Conservation (phyloP, 2,329 filamentous ascomycete genomes). For the Aspergillus bombycis region DNA sequence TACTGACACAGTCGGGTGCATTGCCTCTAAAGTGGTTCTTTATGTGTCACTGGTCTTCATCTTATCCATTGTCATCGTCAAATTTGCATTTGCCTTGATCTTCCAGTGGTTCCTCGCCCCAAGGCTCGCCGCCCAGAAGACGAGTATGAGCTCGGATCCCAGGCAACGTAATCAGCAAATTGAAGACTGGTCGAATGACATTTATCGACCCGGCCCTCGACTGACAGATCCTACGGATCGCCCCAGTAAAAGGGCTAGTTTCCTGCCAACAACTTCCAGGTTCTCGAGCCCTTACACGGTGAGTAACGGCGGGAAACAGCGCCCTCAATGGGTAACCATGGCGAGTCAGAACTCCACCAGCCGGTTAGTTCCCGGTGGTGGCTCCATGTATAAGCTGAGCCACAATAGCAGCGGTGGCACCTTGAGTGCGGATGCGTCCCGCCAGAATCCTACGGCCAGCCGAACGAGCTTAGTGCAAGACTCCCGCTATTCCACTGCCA, state of each 20-base stretch:
- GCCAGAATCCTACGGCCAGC: slow-evolving; percentile 45
- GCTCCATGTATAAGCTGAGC: slow-evolving; percentile 69
- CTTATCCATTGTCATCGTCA: slow-evolving; percentile 79
- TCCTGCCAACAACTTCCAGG: slow-evolving; percentile 89
- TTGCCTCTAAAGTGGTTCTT: slow-evolving; percentile 93
- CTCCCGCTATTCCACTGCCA: slow-evolving; percentile 58
- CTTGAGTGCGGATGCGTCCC: slow-evolving; percentile 51
- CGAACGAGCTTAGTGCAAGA: slow-evolving; percentile 64
- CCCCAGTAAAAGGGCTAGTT: slow-evolving; percentile 78
- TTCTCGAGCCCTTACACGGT: slow-evolving; percentile 89
- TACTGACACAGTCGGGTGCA: slow-evolving; percentile 94
- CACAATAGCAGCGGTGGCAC: slow-evolving; percentile 61
- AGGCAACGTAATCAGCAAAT: slow-evolving; percentile 91
- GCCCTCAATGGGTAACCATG: slow-evolving; percentile 83
- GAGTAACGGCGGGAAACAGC: slow-evolving; percentile 62
- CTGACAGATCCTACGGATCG: slow-evolving; percentile 76
- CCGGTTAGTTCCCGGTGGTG: slow-evolving; percentile 62
- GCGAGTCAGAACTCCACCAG: slow-evolving; percentile 81
- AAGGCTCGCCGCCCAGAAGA: slow-evolving; percentile 81
- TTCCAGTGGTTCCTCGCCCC: slow-evolving; percentile 97
- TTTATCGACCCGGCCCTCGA: slow-evolving; percentile 86
- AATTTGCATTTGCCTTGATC: slow-evolving; percentile 84
- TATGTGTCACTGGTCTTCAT: slow-evolving; percentile 94
- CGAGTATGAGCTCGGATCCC: slow-evolving; percentile 77
- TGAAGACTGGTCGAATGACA: slow-evolving; percentile 97